Evolutionary conservation across 129 eudicot genomes (phyloP).

Genomic region (Saussurea involucrata): DNA sequence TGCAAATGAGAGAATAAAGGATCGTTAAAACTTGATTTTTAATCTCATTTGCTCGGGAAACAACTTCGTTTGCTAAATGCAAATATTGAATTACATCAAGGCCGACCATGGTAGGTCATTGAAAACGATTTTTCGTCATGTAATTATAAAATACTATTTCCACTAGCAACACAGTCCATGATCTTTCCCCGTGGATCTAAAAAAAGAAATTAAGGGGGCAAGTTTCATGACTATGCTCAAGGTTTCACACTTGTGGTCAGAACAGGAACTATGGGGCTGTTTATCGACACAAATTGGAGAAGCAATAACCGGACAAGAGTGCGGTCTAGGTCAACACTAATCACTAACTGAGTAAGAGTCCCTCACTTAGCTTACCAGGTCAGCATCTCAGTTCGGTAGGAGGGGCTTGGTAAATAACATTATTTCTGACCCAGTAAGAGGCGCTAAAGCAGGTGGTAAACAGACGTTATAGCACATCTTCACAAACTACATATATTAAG

Average conservation of each 20-base stretch:
- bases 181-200: neutral
- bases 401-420: neutral
- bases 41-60: neutral
- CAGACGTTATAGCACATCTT: neutral
- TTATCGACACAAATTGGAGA: neutral
- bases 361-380: neutral
- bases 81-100: neutral
- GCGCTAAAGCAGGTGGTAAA: neutral
- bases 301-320: neutral
- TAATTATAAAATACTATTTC: neutral
- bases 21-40: neutral
- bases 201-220: no score
- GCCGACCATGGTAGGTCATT: neutral
- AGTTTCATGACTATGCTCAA: neutral
- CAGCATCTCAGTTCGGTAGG: neutral
- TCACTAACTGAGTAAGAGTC: neutral
- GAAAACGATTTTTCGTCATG: neutral
- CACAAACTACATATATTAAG: neutral
- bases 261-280: neutral
- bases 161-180: neutral
- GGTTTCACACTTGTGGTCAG: neutral
- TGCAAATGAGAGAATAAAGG: constrained; percentile 18
- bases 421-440: neutral
- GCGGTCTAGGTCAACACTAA: neutral
- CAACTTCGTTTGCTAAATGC: neutral